Conservation (phyloP, 345 rosid species). For the Noccaea bulbosa region DNA sequence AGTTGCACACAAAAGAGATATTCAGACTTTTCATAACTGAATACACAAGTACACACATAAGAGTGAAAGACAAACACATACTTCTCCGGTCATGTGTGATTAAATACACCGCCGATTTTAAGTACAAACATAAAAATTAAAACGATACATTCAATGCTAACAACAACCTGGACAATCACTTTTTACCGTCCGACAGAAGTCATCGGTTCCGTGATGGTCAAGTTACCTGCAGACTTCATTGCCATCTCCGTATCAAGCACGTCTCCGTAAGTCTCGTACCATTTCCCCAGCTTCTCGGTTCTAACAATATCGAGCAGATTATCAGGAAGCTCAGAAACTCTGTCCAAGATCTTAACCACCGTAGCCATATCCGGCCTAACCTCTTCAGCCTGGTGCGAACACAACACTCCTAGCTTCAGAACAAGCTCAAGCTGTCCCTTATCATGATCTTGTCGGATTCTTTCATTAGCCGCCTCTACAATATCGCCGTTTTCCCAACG, state of each 20-base stretch:
- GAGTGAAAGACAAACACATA: slow-evolving; percentile 1
- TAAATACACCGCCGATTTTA: slow-evolving; percentile 22
- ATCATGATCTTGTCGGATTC: slow-evolving; percentile 14
- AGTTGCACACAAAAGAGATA: slow-evolving; percentile 2
- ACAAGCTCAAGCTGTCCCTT: slow-evolving; percentile 39
- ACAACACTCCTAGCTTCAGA: slow-evolving; percentile 45
- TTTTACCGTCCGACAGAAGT: slow-evolving; percentile 26
- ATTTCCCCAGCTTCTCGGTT: slow-evolving; percentile 17
- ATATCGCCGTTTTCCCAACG: slow-evolving; percentile 47
- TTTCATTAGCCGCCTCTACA: slow-evolving; percentile 38
- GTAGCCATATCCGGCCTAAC: slow-evolving; percentile 42
- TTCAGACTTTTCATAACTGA: background rate
- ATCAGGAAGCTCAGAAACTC: slow-evolving; percentile 32
- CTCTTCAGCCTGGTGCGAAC: slow-evolving; percentile 36
- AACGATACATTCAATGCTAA: background rate
- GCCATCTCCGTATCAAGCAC: background rate
- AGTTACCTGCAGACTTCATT: slow-evolving; percentile 14
- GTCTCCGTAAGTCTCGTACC: slow-evolving; percentile 7
- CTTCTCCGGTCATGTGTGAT: slow-evolving; percentile 2
- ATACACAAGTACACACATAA: background rate
- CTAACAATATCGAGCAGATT: slow-evolving; percentile 21
- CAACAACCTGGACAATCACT: slow-evolving; percentile 4
- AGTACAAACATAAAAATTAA: background rate
- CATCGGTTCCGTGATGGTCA: slow-evolving; percentile 29
- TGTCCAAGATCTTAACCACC: slow-evolving; percentile 34